Evolutionary conservation across 257 asterid genomes (phyloP), one percentile per base, ranked within the genome.

Genomic region (Cinchona pubescens): DNA sequence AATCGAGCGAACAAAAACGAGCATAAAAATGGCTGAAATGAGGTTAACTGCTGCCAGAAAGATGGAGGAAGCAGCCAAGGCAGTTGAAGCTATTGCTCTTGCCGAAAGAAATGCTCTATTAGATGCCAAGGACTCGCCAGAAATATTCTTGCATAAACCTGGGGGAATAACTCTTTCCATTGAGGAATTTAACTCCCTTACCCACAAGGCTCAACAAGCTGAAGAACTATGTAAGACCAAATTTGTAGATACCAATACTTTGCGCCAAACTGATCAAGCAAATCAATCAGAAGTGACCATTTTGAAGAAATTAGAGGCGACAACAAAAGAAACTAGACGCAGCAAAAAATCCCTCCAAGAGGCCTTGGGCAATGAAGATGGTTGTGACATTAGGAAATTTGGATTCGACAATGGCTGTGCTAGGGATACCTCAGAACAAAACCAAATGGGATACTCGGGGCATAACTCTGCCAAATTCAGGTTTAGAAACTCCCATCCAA

Each of bases 21-120:
- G 96, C 74, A 94, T 94, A 5, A 84, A 73, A 58, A 89, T 94
- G 94, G 97, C 96, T 11, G 98, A 94, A 79, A 92, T 94, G 98
- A 89, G 98, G 75, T 46, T 91, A 30, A 84, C 83, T 49, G 98
- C 98, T 0, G 98, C 98, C 27, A 90, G 89, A 85, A 94, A 94
- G 69, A 92, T 94, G 96, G 97, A 91, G 66, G 96, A 94, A 75
- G 96, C 96, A 7, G 96, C 96, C 7, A 90, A 90, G 84, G 97
- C 97, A 2, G 91, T 93, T 30, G 93, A 93, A 85, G 96, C 92
- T 10, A 91, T 93, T 10, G 86, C 90, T 0, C 53, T 86, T 30
- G 93, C 90, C 3, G 88, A 87, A 76, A 87, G 76, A 32, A 82
- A 71, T 55, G 76, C 81, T 35, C 74, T 43, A 25, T 67, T 76